Evolutionary conservation across 2,329 filamentous ascomycete genomes (phyloP).

Genomic region (Xylaria sp.): DNA sequence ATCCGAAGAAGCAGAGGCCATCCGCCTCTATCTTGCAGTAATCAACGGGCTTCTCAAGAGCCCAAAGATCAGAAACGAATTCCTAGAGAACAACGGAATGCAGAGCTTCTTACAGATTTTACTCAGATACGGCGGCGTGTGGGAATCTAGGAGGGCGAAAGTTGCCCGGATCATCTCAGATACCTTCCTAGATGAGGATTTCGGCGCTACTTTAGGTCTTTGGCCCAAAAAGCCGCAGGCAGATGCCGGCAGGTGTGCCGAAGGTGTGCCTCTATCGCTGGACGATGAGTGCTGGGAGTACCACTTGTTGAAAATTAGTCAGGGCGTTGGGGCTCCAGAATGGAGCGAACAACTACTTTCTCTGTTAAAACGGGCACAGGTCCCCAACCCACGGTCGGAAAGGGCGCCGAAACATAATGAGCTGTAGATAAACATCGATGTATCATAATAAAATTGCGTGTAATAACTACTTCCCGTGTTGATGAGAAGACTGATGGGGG

Average conservation of each 20-base stretch:
- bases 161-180: conserved; percentile 65
- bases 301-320: conserved; percentile 45
- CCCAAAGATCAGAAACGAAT: conserved; percentile 57
- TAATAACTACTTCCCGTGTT: background rate
- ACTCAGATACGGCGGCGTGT: conserved; percentile 51
- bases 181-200: conserved; percentile 69
- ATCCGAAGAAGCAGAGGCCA: conserved; percentile 30
- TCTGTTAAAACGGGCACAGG: conserved; percentile 28
- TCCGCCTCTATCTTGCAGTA: conserved; percentile 49
- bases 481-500: no score
- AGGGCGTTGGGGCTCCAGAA: conserved; percentile 34
- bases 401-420: conserved; percentile 15
- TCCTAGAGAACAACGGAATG: conserved; percentile 61
- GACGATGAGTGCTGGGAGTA: conserved; percentile 65
- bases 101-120: conserved; percentile 59
- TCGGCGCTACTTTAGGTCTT: conserved; percentile 62
- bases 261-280: conserved; percentile 38
- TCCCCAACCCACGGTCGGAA: conserved; percentile 1
- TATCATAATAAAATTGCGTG: background rate
- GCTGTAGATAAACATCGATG: conserved; percentile 14
- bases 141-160: conserved; percentile 58
- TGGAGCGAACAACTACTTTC: conserved; percentile 50
- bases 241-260: conserved; percentile 46
- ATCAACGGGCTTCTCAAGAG: conserved; percentile 64
- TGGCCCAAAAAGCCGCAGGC: conserved; percentile 55